Conservation (phyloP, 345 rosid species). For the Citrus cavaleriei region DNA sequence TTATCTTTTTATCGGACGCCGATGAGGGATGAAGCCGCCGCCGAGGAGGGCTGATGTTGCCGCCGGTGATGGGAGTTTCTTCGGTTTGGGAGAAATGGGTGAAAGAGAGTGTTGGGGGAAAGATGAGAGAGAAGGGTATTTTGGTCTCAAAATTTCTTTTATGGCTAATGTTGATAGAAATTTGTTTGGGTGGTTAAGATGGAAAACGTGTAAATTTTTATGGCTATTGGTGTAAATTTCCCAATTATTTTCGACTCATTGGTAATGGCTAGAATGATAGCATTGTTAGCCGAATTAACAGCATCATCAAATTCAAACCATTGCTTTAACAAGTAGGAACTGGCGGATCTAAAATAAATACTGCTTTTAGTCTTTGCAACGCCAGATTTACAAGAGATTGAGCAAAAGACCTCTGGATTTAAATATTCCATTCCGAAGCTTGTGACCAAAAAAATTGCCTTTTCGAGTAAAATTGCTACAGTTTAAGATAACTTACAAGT, state of each 20-base stretch:
- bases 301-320: background rate
- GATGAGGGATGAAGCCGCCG: no score
- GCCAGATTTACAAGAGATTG: background rate
- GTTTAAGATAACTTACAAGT: constrained; percentile 20
- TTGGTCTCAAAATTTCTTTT: no score
- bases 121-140: no score
- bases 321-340: background rate
- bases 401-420: background rate
- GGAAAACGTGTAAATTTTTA: no score
- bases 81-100: no score
- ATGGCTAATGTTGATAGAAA: no score
- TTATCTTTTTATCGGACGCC: no score
- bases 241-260: background rate
- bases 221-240: no score
- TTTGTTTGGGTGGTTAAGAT: no score
- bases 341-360: background rate
- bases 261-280: background rate
- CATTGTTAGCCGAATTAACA: background rate
- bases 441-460: background rate
- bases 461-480: constrained; percentile 7
- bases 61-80: no score
- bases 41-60: no score
- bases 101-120: no score
- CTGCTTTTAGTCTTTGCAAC: background rate
- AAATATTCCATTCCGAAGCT: background rate